Evolutionary conservation across 2,329 filamentous ascomycete species (phyloP).

Genomic region (Fusarium buharicum): DNA sequence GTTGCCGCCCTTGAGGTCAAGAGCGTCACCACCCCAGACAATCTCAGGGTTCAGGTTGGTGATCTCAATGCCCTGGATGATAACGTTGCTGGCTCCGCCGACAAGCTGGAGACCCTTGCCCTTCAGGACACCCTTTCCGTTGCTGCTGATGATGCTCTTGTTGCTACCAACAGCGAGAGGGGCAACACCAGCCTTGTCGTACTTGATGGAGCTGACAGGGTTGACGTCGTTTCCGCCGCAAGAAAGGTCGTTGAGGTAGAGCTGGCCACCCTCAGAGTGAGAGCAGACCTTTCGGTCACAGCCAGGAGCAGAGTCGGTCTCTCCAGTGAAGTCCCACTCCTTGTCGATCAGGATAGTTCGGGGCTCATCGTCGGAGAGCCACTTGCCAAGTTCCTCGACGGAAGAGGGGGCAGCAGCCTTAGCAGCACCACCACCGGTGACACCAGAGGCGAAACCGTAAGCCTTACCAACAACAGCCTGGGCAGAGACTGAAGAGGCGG

Average conservation of each 20-base stretch:
- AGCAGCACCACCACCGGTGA: constrained; percentile 63
- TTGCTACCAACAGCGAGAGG: constrained; percentile 44
- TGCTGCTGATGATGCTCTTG: constrained; percentile 45
- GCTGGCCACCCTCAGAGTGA: constrained; percentile 43
- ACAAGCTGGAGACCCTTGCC: constrained; percentile 58
- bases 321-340: constrained; percentile 45
- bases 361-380: constrained; percentile 43
- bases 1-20: constrained; percentile 51
- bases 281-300: constrained; percentile 48
- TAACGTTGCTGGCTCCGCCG: constrained; percentile 58
- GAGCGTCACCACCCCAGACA: constrained; percentile 49
- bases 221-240: constrained; percentile 42
- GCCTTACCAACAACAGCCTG: constrained; percentile 46
- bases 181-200: constrained; percentile 41
- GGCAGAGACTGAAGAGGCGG: constrained; percentile 39
- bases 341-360: constrained; percentile 43
- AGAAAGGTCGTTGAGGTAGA: constrained; percentile 45
- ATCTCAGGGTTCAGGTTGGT: constrained; percentile 55
- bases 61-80: constrained; percentile 62
- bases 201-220: constrained; percentile 43
- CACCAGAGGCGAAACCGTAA: constrained; percentile 50
- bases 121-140: constrained; percentile 43
- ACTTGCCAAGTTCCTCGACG: constrained; percentile 56
- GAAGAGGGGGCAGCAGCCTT: constrained; percentile 56
- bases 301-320: constrained; percentile 33